Evolutionary conservation across 1,139 yeast genomes (phyloP), one percentile per base, ranked within the genome.

Genomic region (Saccharomycopsis hybrid): DNA sequence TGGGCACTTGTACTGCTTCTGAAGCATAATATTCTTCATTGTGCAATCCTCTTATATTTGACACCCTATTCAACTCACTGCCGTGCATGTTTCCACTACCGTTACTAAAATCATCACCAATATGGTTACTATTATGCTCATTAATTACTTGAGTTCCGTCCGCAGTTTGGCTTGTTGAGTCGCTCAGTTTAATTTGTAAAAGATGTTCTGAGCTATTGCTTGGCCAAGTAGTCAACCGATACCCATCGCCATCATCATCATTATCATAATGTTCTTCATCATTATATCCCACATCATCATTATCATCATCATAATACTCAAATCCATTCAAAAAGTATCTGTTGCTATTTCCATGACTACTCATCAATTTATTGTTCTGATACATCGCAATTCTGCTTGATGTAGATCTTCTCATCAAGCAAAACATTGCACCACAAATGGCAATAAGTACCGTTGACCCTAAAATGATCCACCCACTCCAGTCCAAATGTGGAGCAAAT

Each of bases 391-490:
- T 63, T 49, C 73, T 64, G 3, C 77, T 68, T 5, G 70, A 64
- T 41, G 70, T 61, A 1, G 74, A 64, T 46, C 80, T 65, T 51
- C 77, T 64, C 67, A 72, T 66, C 36, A 75, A 58, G 53, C 78
- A 74, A 27, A 73, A 60, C 45, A 66, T 58, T 13, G 74, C 64
- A 9, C 72, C 71, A 24, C 71, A 64, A 3, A 70, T 45, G 0
- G 74, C 72, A 3, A 72, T 64, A 44, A 75, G 60, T 9, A 71
- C 68, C 1, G 78, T 71, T 2, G 77, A 64, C 2, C 65, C 76
- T 41, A 77, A 62, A 29, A 73, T 61, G 54, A 74, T 65, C 82
- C 82, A 78, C 40, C 82, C 81, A 30, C 72, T 71, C 73, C 79
- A 78, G 47, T 69, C 68, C 36, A 78, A 64, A 55, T 74, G 75